These are phyloP conservation scores for Lentinula lateritia DNA, from an alignment of 768 basidiomycete species.

Conservation along the genomic window DNA sequence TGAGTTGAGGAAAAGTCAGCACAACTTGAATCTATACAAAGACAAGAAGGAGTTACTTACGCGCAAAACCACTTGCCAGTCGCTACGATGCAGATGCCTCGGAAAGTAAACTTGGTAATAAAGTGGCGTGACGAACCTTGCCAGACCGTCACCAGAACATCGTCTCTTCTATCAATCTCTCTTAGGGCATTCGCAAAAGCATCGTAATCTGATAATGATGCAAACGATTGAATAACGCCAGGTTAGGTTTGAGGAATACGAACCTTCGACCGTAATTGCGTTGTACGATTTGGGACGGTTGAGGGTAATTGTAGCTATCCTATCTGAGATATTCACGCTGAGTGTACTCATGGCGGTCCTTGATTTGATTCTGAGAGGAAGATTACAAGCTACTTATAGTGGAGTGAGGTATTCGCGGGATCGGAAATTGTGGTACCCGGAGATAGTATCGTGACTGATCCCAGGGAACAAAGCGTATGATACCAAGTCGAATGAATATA, in stretches of 20 bases:
- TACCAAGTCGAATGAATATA: too few species aligned
- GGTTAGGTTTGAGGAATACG: not conserved
- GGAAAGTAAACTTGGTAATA: not conserved
- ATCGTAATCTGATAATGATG: slow-evolving; percentile 46
- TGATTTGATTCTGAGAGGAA: not conserved
- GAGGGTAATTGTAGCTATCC: slow-evolving; percentile 66
- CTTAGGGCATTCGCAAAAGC: slow-evolving; percentile 52
- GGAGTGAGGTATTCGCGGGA: not conserved
- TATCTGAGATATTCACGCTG: slow-evolving; percentile 41
- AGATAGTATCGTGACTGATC: too few species aligned
- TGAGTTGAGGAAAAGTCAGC: slow-evolving; percentile 17
- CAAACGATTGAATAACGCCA: not conserved
- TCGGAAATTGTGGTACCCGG: not conserved
- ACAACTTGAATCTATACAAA: not conserved
- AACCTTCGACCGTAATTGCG: slow-evolving; percentile 50
- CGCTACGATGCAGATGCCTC: slow-evolving; percentile 26
- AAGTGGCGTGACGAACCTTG: slow-evolving; percentile 42
- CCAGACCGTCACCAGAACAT: slow-evolving; percentile 63
- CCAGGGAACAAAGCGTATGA: too few species aligned
- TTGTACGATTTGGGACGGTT: slow-evolving; percentile 57
- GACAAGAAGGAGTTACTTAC: slow-evolving; percentile 31
- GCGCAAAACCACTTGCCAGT: slow-evolving; percentile 72
- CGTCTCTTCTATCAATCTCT: slow-evolving; percentile 51
- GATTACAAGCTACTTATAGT: not conserved
- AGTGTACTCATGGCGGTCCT: slow-evolving; percentile 26